Base-by-base conservation (phyloP, 2,329 filamentous ascomycete genomes). In the Cordyceps cateniannulata region DNA sequence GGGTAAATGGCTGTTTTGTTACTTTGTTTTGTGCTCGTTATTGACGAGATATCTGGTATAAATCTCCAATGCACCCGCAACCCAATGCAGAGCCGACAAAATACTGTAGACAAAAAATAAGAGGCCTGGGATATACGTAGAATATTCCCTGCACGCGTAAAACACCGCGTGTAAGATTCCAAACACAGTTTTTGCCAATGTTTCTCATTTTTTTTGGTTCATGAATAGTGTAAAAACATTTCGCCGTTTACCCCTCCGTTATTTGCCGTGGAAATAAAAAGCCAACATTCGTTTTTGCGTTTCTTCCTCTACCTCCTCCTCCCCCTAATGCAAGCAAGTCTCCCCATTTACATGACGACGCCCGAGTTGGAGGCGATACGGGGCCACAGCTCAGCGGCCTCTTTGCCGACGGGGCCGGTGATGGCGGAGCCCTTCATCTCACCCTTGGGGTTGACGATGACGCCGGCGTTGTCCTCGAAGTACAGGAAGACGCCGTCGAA, bases 341-440 rank as follows among this genome's bases (percentile, higher is more conserved):
- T 70, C 71, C 65, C 73, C 71, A 70, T 84, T 96, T 91, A 99
- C 95, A 99, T 99, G 79, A 99, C 95, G 76, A 99, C 95, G 88
- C 95, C 95, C 66, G 93, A 96, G 90, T 99, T 99, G 86, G 88
- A 92, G 80, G 95, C 95, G 82, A 98, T 98, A 97, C 93, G 93
- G 78, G 95, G 95, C 95, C 95, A 99, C 75, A 99, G 86, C 85
- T 99, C 95, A 79, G 95, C 95, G 78, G 95, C 95, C 85, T 99
- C 95, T 89, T 99, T 99, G 80, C 93, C 95, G 76, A 99, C 93
- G 73, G 95, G 95, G 72, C 95, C 95, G 72, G 95, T 99, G 79
- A 99, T 99, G 79, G 95, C 95, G 69, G 92, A 97, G 77, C 95
- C 95, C 90, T 99, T 99, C 95, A 99, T 99, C 85, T 99, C 95